These are phyloP conservation scores for Fomitopsis serialis DNA, from an alignment of 768 basidiomycete genomes.

Conservation along the genomic window DNA sequence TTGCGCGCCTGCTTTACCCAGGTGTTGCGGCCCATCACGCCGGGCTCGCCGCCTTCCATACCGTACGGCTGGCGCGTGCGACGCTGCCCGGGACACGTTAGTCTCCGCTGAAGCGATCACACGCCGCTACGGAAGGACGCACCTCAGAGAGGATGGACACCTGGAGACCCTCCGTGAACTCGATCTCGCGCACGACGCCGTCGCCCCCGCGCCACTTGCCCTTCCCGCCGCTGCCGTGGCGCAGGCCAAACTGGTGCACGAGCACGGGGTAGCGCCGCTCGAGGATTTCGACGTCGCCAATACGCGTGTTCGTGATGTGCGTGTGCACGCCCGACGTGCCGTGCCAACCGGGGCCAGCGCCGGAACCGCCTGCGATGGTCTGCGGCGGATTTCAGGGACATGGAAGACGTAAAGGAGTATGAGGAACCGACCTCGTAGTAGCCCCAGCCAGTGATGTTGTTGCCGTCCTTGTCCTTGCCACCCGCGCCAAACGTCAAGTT, in stretches of 20 bases:
- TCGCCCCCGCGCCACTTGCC: constrained; percentile 80
- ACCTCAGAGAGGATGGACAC: constrained; percentile 89
- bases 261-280: constrained; percentile 93
- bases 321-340: constrained; percentile 93
- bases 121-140: constrained; percentile 8
- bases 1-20: constrained; percentile 72
- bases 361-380: constrained; percentile 94
- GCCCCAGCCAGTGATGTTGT: constrained; percentile 77
- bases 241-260: constrained; percentile 75
- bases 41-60: constrained; percentile 72
- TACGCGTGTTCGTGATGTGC: constrained; percentile 89
- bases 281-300: constrained; percentile 90
- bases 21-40: constrained; percentile 72
- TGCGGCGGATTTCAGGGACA: constrained; percentile 21
- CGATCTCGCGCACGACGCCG: constrained; percentile 79
- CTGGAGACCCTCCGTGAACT: constrained; percentile 76
- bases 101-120: background rate
- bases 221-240: constrained; percentile 61
- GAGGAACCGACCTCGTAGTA: constrained; percentile 49
- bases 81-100: constrained; percentile 41
- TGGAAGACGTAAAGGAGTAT: background rate
- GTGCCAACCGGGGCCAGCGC: constrained; percentile 85
- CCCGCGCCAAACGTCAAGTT: constrained; percentile 88
- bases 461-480: constrained; percentile 80
- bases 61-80: constrained; percentile 86